Conservation (phyloP, 257 asterid species). For the Nicotiana otophora region DNA sequence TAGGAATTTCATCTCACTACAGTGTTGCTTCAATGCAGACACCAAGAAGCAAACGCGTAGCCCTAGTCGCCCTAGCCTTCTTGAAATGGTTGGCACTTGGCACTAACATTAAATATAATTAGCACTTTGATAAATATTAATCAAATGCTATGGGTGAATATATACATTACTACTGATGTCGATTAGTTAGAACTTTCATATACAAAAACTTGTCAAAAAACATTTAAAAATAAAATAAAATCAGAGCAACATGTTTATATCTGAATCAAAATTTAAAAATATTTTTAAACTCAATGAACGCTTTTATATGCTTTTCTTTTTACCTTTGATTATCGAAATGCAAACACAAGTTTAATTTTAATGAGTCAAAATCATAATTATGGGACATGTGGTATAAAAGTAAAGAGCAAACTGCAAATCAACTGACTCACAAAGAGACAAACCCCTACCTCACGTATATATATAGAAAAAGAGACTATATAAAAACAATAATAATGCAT, state of each 20-base stretch:
- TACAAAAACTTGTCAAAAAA: neutral
- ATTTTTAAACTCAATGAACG: neutral
- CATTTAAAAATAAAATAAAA: neutral
- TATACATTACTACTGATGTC: neutral
- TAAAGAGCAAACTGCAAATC: neutral
- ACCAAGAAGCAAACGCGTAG: neutral
- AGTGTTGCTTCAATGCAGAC: neutral
- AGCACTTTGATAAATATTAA: too few relatives aligned
- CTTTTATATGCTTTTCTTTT: neutral
- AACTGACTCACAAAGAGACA: conserved; percentile 16
- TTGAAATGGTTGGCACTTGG: neutral
- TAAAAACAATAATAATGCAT: conserved; percentile 19
- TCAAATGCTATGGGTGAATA: neutral
- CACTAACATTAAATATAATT: too few relatives aligned
- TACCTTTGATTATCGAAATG: neutral
- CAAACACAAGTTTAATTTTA: conserved; percentile 4
- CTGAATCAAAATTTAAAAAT: neutral
- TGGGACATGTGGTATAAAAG: conserved; percentile 7
- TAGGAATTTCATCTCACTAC: neutral
- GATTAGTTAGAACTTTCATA: neutral
- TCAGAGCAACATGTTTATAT: neutral
- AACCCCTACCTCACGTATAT: neutral
- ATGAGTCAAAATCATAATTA: conserved; percentile 14
- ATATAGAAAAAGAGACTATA: neutral
- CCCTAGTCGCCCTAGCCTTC: neutral